Conservation (phyloP, 495 filamentous ascomycete genomes). For the Aspergillus leporis region DNA sequence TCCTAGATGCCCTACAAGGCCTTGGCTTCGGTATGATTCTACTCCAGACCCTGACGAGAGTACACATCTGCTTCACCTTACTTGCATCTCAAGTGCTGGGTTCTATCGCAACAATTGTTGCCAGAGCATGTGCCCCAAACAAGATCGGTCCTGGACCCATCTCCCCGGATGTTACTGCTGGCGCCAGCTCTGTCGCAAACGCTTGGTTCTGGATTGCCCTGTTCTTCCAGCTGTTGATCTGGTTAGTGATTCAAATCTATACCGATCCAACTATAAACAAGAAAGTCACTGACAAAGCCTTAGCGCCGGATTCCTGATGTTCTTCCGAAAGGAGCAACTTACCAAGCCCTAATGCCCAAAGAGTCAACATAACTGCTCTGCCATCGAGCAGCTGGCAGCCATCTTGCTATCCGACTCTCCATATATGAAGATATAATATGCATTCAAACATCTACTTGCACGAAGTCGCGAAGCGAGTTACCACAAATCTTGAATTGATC, state of each 20-base stretch:
- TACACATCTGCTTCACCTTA: conserved; percentile 52
- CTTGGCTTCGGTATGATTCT: conserved; percentile 56
- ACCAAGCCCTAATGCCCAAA: conserved; percentile 54
- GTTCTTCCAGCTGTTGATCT: conserved; percentile 61
- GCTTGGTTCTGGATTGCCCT: conserved; percentile 69
- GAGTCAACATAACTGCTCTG: neutral
- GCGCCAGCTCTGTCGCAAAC: conserved; percentile 49
- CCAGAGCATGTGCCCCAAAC: conserved; percentile 47
- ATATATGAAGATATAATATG: neutral
- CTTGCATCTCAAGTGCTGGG: conserved; percentile 53
- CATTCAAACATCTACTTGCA: neutral
- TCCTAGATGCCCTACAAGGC: conserved; percentile 49
- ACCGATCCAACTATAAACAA: neutral
- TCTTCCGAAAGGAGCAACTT: conserved; percentile 73
- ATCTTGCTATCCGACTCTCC: neutral
- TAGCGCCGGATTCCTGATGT: conserved; percentile 63
- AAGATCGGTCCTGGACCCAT: conserved; percentile 51
- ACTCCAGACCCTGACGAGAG: conserved; percentile 48
- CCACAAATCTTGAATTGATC: neutral
- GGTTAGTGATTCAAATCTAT: conserved; percentile 37
- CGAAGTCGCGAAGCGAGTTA: neutral
- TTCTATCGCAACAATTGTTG: conserved; percentile 50
- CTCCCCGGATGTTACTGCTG: conserved; percentile 46
- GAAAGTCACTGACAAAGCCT: conserved; percentile 6
- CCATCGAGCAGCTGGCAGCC: neutral